A percentile compares a stretch with the other conserved stretches of the same genome.
phyloP scores from a whole-genome alignment of 768 basidiomycete species.

The Chalciporus chontae region DNA sequence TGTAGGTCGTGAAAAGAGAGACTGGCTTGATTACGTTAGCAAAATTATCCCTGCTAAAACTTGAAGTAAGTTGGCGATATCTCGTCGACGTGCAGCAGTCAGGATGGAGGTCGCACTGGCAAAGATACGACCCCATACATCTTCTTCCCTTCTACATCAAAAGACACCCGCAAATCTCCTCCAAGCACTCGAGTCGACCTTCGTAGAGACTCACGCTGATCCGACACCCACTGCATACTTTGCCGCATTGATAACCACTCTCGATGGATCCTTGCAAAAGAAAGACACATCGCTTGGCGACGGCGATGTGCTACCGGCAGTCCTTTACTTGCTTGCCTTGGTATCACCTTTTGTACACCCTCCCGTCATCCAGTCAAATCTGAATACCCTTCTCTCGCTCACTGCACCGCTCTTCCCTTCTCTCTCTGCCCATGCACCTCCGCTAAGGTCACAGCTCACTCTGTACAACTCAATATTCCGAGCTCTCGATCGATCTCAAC shows the following conservation, averaged over 20 bases:
- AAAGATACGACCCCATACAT: constrained; percentile 85
- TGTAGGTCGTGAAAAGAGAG: neutral
- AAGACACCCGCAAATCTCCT: constrained; percentile 86
- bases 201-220: constrained; percentile 65
- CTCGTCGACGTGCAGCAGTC: neutral
- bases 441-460: constrained; percentile 82
- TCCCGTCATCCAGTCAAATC: constrained; percentile 78
- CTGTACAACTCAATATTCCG: constrained; percentile 67
- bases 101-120: constrained; percentile 65
- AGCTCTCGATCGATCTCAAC: constrained; percentile 66
- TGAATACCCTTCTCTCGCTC: constrained; percentile 65
- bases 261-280: constrained; percentile 73
- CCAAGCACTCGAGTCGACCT: constrained; percentile 77
- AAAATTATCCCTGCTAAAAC: no score
- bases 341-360: constrained; percentile 50
- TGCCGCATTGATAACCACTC: constrained; percentile 81
- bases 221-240: constrained; percentile 88
- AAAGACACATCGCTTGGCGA: constrained; percentile 66
- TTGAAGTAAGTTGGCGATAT: no score
- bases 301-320: constrained; percentile 40
- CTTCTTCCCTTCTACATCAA: constrained; percentile 81
- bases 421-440: constrained; percentile 62
- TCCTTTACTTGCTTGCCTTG: constrained; percentile 36
- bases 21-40: constrained; percentile 39
- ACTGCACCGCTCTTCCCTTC: constrained; percentile 78